phyloP scores from a whole-genome alignment of 78 protist genomes.

The Bigelowiella natans region DNA sequence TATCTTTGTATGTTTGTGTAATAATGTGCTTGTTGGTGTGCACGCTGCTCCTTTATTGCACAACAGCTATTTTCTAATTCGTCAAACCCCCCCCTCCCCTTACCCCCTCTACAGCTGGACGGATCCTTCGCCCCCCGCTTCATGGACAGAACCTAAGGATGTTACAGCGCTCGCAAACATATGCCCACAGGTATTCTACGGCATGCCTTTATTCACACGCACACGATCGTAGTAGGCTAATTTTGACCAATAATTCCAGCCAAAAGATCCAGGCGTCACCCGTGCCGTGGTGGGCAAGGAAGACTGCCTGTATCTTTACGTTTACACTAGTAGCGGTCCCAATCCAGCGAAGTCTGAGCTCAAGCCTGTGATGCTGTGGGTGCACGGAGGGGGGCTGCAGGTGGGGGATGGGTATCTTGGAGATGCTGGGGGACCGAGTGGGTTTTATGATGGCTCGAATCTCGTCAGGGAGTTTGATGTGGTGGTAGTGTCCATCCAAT shows the following conservation, averaged over 20 bases:
- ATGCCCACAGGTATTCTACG: too few relatives aligned
- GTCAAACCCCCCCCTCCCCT: too few relatives aligned
- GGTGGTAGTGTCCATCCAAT: conserved; percentile 31
- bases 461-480: background rate
- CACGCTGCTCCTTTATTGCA: too few relatives aligned
- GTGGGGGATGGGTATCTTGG: conserved; percentile 2
- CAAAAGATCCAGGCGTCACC: background rate
- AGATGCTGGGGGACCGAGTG: too few relatives aligned
- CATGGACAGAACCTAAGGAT: too few relatives aligned
- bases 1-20: too few relatives aligned
- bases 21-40: too few relatives aligned
- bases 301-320: conserved; percentile 41
- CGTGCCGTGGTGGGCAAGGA: conserved; percentile 7
- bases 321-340: conserved; percentile 45
- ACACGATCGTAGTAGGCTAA: background rate
- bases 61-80: too few relatives aligned
- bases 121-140: too few relatives aligned
- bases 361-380: conserved; percentile 29
- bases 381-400: conserved; percentile 38
- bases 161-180: too few relatives aligned
- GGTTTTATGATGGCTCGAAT: conserved; percentile 10
- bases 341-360: background rate
- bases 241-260: background rate
- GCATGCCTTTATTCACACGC: too few relatives aligned
- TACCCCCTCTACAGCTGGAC: too few relatives aligned